Evolutionary conservation across 257 asterid species (phyloP), one percentile per base, ranked within the genome.

Genomic region (Ballota nigra): DNA sequence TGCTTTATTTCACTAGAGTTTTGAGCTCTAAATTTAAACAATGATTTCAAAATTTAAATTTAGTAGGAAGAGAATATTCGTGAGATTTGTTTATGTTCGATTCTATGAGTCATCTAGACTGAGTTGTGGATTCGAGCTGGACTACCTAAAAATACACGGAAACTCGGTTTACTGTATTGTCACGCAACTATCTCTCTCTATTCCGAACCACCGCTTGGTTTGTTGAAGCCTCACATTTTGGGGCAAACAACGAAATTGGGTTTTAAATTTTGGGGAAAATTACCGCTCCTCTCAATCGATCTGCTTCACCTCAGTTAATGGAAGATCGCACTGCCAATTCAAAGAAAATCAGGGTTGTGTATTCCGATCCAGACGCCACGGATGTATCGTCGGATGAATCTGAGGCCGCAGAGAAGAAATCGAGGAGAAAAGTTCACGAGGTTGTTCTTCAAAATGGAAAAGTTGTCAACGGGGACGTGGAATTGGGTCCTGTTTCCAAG

Each of bases 311-410:
- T 62, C 51, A 16, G 20, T 62, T 62, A 40, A 72, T 72, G 76
- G 70, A 61, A 62, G 52, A 49, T 61, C 55, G 24, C 12, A 33
- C 70, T 11, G 18, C 52, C 26, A 51, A 19, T 8, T 60, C 70
- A 1, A 53, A 38, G 53, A 78, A 34, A 75, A 63, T 81, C 33
- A 70, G 77, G 72, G 63, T 83, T 11, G 60, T 78, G 3, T 83
- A 78, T 74, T 51, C 75, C 7, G 88, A 83, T 76, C 86, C 88
- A 8, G 77, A 83, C 68, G 88, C 88, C 70, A 83, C 88, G 11
- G 86, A 81, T 66, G 76, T 81, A 52, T 83, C 88, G 0, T 83
- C 88, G 3, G 83, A 83, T 43, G 88, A 83, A 53, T 8, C 40
- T 9, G 78, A 57, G 9, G 2, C 38, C 5, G 4, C 41, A 8